phyloP scores from a whole-genome alignment of 179 eudicot genomes.

The Beta lomatogona region DNA sequence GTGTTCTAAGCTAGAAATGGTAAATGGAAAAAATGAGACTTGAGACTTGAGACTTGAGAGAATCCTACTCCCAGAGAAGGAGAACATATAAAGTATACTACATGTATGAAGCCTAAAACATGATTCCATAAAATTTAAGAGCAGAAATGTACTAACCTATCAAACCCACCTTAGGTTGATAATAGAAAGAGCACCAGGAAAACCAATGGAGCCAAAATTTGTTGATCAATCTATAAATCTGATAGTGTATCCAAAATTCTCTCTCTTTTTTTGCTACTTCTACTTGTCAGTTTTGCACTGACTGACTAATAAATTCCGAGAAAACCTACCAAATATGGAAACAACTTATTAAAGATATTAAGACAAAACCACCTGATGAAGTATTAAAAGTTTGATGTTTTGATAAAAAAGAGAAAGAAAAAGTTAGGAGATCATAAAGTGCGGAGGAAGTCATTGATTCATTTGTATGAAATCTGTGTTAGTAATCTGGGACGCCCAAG shows the following conservation, averaged over 20 bases:
- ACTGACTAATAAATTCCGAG: neutral
- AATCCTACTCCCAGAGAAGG: too few species aligned
- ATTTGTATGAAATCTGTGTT: slow-evolving; percentile 24
- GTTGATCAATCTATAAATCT: neutral
- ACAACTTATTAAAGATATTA: neutral
- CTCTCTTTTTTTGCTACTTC: neutral
- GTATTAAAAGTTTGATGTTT: neutral
- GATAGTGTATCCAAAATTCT: neutral
- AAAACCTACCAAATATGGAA: neutral
- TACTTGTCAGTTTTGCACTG: neutral
- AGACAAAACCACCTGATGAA: neutral
- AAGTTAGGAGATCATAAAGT: slow-evolving; percentile 38
- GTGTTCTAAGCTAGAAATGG: too few species aligned
- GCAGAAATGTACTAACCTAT: too few species aligned
- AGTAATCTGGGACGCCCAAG: slow-evolving; percentile 39
- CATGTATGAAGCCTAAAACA: too few species aligned
- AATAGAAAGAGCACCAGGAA: neutral
- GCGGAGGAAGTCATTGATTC: slow-evolving; percentile 43
- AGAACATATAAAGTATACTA: too few species aligned
- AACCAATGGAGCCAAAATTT: too few species aligned
- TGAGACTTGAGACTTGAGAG: too few species aligned
- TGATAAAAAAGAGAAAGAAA: slow-evolving; percentile 24
- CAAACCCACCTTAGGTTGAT: neutral
- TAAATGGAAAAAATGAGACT: too few species aligned
- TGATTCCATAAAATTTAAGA: too few species aligned